These are phyloP conservation scores for Digitaria exilis DNA, from an alignment of 202 grass and related monocot genomes.

Conservation along the genomic window DNA sequence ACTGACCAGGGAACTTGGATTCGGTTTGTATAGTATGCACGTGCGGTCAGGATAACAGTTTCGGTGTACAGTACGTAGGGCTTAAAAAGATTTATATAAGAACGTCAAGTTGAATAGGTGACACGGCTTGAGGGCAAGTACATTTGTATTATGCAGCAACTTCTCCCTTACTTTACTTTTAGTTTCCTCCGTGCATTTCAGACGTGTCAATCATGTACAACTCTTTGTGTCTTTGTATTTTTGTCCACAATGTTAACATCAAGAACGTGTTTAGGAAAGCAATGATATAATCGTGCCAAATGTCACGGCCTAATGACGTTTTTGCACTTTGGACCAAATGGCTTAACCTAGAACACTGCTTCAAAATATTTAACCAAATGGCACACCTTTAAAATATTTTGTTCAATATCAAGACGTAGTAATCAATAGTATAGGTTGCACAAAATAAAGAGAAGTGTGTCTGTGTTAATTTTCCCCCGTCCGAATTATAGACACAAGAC, in stretches of 20 bases:
- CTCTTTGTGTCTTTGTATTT: too few relatives aligned
- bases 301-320: not conserved
- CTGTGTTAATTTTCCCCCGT: not conserved
- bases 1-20: not conserved
- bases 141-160: not conserved
- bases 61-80: not conserved
- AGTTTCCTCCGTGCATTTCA: not conserved
- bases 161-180: too few relatives aligned
- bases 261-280: not conserved
- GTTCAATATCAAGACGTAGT: not conserved
- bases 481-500: not conserved
- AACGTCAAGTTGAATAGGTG: not conserved
- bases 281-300: not conserved
- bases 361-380: not conserved
- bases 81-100: not conserved
- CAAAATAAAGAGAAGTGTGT: not conserved
- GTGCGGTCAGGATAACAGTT: not conserved
- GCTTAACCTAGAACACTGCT: not conserved
- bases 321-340: not conserved
- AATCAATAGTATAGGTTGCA: not conserved
- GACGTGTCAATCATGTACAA: not conserved
- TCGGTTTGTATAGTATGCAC: not conserved
- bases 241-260: too few relatives aligned
- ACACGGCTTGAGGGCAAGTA: not conserved
- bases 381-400: not conserved